Evolutionary conservation across 1,139 yeast genomes (phyloP).

Genomic region (Candida tropicalis): DNA sequence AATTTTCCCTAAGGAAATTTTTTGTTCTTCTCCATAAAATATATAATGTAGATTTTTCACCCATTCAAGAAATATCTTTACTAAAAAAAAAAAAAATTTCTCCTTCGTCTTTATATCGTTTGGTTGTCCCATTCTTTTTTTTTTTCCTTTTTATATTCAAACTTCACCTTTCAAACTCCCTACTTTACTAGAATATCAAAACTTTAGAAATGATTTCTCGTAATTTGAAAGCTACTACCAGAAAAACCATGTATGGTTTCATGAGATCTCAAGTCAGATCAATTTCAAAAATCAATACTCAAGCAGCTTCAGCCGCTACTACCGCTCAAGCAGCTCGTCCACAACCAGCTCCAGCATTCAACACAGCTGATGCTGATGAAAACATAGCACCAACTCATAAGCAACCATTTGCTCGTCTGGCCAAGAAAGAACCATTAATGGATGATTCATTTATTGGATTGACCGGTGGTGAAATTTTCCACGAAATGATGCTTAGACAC

Average conservation of each 20-base stretch:
- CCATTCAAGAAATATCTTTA: neutral
- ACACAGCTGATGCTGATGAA: conserved; percentile 26
- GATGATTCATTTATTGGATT: conserved; percentile 91
- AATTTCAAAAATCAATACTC: conserved; percentile 35
- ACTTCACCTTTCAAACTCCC: neutral
- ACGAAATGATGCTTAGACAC: conserved; percentile 98
- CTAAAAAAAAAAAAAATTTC: neutral
- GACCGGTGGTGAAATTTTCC: conserved; percentile 97
- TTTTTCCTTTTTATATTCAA: neutral
- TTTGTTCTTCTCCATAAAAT: neutral
- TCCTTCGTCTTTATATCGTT: neutral
- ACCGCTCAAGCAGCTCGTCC: conserved; percentile 28
- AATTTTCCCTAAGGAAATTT: neutral
- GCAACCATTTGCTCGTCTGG: conserved; percentile 8
- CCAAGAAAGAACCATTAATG: conserved; percentile 35
- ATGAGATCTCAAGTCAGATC: conserved; percentile 23
- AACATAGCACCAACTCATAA: conserved; percentile 11
- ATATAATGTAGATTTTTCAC: neutral
- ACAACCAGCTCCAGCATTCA: conserved; percentile 44
- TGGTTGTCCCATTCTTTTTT: neutral
- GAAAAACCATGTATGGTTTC: conserved; percentile 12
- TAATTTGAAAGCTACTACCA: conserved; percentile 13
- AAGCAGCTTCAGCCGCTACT: conserved; percentile 39
- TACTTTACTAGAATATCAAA: conserved; percentile 1
- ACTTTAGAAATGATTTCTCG: conserved; percentile 16